A percentile compares a stretch with the other conserved stretches of the same genome.
These are phyloP conservation scores for Aspergillus brasiliensis DNA, from an alignment of 2,329 filamentous ascomycete genomes.

Conservation along the genomic window DNA sequence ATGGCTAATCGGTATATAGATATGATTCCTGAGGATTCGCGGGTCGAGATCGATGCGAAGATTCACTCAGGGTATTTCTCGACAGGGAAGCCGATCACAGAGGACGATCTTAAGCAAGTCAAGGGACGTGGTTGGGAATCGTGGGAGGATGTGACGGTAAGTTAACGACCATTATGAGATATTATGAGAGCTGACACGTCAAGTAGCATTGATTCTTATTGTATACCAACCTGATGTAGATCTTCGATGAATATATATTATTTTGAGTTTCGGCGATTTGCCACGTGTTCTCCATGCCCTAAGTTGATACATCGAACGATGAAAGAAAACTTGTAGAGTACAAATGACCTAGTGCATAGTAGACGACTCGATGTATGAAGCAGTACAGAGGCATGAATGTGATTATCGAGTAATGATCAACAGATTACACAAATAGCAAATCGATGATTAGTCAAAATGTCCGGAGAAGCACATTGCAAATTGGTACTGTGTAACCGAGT, in stretches of 20 bases:
- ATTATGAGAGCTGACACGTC: neutral
- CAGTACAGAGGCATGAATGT: too few species aligned
- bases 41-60: constrained; percentile 99
- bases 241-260: neutral
- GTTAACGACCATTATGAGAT: neutral
- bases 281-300: neutral
- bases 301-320: too few species aligned
- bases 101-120: constrained; percentile 81
- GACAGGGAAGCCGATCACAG: constrained; percentile 83
- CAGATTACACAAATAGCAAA: too few species aligned
- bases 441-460: too few species aligned
- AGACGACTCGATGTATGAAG: too few species aligned
- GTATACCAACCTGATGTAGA: too few species aligned
- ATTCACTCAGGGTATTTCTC: constrained; percentile 91
- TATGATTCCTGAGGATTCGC: constrained; percentile 89
- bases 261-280: neutral
- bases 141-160: constrained; percentile 49
- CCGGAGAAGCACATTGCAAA: too few species aligned
- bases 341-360: too few species aligned
- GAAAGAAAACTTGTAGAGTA: too few species aligned
- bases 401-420: too few species aligned
- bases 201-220: neutral
- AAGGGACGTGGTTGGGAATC: constrained; percentile 91
- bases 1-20: constrained; percentile 47
- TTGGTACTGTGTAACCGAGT: too few species aligned